These are phyloP conservation scores for Penicillium sp. DNA, from an alignment of 2,329 filamentous ascomycete genomes.

Conservation along the genomic window DNA sequence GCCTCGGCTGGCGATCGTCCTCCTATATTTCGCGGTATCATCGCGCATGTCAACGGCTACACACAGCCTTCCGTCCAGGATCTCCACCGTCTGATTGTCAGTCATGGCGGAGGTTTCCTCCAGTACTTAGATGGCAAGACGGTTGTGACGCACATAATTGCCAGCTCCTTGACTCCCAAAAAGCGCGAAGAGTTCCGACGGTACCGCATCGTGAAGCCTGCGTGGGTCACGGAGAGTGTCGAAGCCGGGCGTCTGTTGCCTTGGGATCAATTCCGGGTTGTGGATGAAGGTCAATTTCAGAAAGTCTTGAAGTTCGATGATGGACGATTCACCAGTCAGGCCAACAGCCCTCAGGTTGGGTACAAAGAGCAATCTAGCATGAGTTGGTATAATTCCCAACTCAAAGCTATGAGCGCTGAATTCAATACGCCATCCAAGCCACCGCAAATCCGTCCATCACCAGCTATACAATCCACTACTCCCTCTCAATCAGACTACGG, in stretches of 20 bases:
- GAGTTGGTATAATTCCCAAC: constrained; percentile 75
- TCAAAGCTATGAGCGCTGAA: constrained; percentile 45
- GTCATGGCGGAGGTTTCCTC: constrained; percentile 88
- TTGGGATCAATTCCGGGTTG: constrained; percentile 77
- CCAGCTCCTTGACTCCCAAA: constrained; percentile 82
- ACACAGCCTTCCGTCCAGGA: constrained; percentile 89
- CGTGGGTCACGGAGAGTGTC: constrained; percentile 90
- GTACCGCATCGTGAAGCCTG: constrained; percentile 89
- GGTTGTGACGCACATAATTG: constrained; percentile 91
- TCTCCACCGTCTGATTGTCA: constrained; percentile 80
- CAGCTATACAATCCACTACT: constrained; percentile 6
- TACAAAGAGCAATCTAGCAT: constrained; percentile 77
- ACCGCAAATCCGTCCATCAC: neutral
- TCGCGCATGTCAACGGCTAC: constrained; percentile 90
- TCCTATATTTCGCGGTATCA: constrained; percentile 82
- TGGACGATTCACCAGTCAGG: constrained; percentile 62
- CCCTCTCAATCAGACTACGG: constrained; percentile 44
- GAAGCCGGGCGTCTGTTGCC: constrained; percentile 72
- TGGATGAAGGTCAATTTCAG: constrained; percentile 79
- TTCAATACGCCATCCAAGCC: neutral
- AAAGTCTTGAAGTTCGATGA: constrained; percentile 63
- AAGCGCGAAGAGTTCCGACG: constrained; percentile 81
- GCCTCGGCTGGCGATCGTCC: constrained; percentile 64
- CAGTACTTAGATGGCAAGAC: constrained; percentile 96
- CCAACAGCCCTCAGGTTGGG: constrained; percentile 54